Base-by-base conservation (phyloP, 345 rosid genomes). In the Tarenaya hassleriana region DNA sequence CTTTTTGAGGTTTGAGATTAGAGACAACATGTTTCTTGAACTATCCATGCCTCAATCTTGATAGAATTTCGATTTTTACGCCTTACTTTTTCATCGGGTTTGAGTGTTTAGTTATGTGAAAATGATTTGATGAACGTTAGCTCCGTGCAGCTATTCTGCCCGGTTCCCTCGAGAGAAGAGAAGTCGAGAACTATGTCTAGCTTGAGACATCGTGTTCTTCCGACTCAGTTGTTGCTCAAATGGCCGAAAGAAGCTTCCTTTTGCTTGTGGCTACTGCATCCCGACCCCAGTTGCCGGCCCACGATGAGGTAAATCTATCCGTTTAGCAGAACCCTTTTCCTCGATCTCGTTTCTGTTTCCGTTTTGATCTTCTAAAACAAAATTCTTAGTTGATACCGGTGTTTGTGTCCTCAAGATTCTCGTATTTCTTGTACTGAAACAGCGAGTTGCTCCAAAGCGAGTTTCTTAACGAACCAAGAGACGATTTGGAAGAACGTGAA, bases 121-220 rank as follows among this genome's bases (percentile, higher is more conserved):
- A 45, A 56, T 74, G 52, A 76, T 71, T 52, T 42, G 60, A 47
- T 51, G 56, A 56, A 47, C 51, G 69, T 65, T 50, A 58, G 24
- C 55, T 58, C 8, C 67, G 32, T 66, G 55, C 71, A 85, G 95
- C 65, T 85, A 60, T 82, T 85, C 64, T 80, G 87, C 62, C 83
- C 84, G 1, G 79, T 76, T 44, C 57, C 73, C 55, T 77, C 84
- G 32, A 69, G 78, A 62, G 95, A 82, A 52, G 95, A 85, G 55
- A 87, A 83, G 73, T 70, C 83, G 50, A 69, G 72, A 73, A 92
- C 88, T 19, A 88, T 92, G 98, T 79, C 90, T 46, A 83, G 95
- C 65, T 67, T 92, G 73, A 77, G 95, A 71, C 95, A 92, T 71
- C 92, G 98, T 7, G 82, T 92, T 63, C 98, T 92, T 78, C 96